Base-by-base conservation (phyloP, 768 basidiomycete genomes). In the Mycena pura region DNA sequence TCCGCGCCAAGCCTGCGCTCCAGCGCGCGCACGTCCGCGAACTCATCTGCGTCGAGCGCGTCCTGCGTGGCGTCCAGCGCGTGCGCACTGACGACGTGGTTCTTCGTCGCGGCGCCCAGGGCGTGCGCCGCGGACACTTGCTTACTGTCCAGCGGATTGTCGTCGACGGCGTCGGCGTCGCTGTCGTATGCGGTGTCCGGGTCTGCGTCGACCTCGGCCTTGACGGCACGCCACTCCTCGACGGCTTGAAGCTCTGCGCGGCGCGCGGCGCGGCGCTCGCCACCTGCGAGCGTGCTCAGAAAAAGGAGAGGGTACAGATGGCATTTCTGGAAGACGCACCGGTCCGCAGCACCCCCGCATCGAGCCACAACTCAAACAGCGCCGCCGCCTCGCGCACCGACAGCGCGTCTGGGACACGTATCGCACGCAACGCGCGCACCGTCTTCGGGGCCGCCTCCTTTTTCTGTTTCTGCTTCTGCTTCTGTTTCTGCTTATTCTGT, bases 351-450 rank as follows among this genome's bases (percentile, higher is more conserved):
- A 85, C 84, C 59, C 78, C 75, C 61, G 87, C 84, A 46, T 85
- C 84, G 67, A 82, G 85, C 90, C 91, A 95, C 15, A 93, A 63
- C 62, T 94, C 88, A 67, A 91, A 93, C 59, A 95, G 68, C 7
- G 86, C 84, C 22, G 83, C 83, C 0, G 93, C 93, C 72, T 96
- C 95, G 17, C 77, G 70, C 6, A 89, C 68, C 2, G 77, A 84
- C 67, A 96, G 72, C 63, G 81, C 74, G 22, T 83, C 85, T 0
- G 91, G 90, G 0, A 83, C 79, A 13, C 63, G 63, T 1, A 83
- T 39, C 0, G 73, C 69, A 44, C 67, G 67, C 48, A 83, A 41
- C 15, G 64, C 64, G 7, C 45, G 50, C 8, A 59, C 41, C 24
- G 1, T 39, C 36, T 29, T 21, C 25, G 13, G n/a, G 25, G 25